Evolutionary conservation across 495 filamentous ascomycete genomes (phyloP), one percentile per base, ranked within the genome.

Genomic region (Hypoxylon rickii): DNA sequence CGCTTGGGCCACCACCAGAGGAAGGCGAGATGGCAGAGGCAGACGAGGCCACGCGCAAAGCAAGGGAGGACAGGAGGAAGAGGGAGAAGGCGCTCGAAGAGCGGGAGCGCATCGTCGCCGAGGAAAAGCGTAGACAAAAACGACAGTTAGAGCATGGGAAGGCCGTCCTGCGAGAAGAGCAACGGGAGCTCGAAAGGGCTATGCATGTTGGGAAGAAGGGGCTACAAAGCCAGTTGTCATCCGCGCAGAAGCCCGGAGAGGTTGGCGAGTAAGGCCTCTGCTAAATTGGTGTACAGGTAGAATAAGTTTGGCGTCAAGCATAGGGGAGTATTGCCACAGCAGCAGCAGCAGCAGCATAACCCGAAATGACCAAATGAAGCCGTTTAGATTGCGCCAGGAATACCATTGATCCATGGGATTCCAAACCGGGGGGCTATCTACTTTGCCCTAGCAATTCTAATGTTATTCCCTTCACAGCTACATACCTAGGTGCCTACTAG

Each of bases 131-230:
- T 51, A 78, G 77, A 58, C 84, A 87, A 55, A 77, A 81, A 65
- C 81, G 84, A 50, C 85, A 87, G 31, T 69, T 92, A 24, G 71
- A 82, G 33, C 82, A 77, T 54, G 84, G 88, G 32, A 89, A 83
- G 65, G 83, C 83, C 31, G 77, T 84, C 32, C 62, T 96, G 17
- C 70, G 81, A 22, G 89, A 93, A 69, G 89, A 88, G 44, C 89
- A 94, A 69, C 77, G 79, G 34, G 89, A 96, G 67, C 70, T 96
- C 22, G 82, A 92, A 62, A 79, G 80, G 54, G 91, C 91, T 11
- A 90, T 93, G 86, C 83, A 76, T 24, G 78, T 94, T 13, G 79
- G 79, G 15, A 93, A 89, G 69, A 84, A 82, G 46, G 89, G 90
- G 15, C 60, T 93, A 32, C 78, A 81, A 31, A 83, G 82, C 32